Base-by-base conservation (phyloP, 176 grass and related monocot genomes). In the Carex pumila region DNA sequence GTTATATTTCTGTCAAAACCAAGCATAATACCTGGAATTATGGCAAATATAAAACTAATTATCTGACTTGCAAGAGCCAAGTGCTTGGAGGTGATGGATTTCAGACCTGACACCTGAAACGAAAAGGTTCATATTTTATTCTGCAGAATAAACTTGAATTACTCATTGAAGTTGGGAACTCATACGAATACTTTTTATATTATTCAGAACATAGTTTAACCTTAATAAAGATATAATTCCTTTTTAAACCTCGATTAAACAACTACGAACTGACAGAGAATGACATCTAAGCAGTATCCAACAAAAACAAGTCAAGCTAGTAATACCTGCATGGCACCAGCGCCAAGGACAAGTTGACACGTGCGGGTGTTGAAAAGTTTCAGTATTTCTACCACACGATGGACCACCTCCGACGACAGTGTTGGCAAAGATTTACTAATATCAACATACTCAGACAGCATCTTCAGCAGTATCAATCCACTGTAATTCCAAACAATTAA, bases 1-100 rank as follows among this genome's bases (percentile, higher is more conserved):
- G 22, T 31, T 83, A 52, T 55, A 11, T 9, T 65, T 65, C 17
- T 34, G 81, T 53, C 52, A 32, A 43, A n/a, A 31, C 18, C 12
- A 39, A 65, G 68, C 8, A 87, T 52, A 72, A 82, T 88, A 99
- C 97, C 97, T 85, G 97, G 97, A 89, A 96, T 94, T 74, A 96
- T 87, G 59, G 89, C 91, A 86, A 92, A 79, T 85, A 96, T 85
- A 90, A 99, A 99, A 82, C 91, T 99, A 81, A 96, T 91, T 55
- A 99, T 94, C 86, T 99, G 97, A 85, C 97, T 99, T 8, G 97
- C 97, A 81, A 99, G 81, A 85, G 93, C 93, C 89, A 99, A 92
- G 90, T 99, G 97, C 90, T 96, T 99, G 61, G 97, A 99, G 30
- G 97, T 95, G 89, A 99, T 99, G 78, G 93, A 95, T 85, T 95